Evolutionary conservation across 208 protist species (phyloP).

Genomic region (Trypanosoma conorhini): DNA sequence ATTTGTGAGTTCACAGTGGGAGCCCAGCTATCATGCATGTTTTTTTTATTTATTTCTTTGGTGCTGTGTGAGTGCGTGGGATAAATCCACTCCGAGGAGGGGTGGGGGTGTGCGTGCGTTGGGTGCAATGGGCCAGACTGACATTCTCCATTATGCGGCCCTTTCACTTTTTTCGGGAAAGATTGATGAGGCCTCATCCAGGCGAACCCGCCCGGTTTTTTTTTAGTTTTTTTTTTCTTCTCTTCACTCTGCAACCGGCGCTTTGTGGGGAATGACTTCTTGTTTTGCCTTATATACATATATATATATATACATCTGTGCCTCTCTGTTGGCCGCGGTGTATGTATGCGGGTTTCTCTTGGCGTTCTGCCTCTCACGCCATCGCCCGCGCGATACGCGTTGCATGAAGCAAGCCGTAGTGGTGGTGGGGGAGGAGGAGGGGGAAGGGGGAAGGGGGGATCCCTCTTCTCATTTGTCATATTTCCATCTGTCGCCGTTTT

Average conservation of each 20-base stretch:
- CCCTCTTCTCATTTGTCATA: neutral
- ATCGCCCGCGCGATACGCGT: neutral
- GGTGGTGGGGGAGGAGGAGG: neutral
- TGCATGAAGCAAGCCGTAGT: neutral
- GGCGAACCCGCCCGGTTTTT: neutral
- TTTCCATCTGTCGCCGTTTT: neutral
- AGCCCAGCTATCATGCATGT: neutral
- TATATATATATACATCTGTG: conserved; percentile 3
- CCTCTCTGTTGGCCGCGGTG: neutral
- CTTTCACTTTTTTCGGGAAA: neutral
- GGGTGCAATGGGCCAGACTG: too few relatives aligned
- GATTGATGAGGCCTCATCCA: neutral
- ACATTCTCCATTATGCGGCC: too few relatives aligned
- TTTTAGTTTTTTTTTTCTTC: neutral
- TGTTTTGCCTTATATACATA: neutral
- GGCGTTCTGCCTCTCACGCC: neutral
- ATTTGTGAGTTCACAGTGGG: neutral
- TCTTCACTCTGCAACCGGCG: neutral
- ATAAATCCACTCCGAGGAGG: too few relatives aligned
- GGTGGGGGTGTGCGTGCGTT: too few relatives aligned
- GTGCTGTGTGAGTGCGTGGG: too few relatives aligned
- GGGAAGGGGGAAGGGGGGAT: neutral
- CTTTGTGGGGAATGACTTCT: neutral
- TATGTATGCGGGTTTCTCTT: neutral
- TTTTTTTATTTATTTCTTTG: too few relatives aligned